Evolutionary conservation across 371 early-diverging fungal species (phyloP).

Genomic region (Homolaphlyctis polyrhiza): DNA sequence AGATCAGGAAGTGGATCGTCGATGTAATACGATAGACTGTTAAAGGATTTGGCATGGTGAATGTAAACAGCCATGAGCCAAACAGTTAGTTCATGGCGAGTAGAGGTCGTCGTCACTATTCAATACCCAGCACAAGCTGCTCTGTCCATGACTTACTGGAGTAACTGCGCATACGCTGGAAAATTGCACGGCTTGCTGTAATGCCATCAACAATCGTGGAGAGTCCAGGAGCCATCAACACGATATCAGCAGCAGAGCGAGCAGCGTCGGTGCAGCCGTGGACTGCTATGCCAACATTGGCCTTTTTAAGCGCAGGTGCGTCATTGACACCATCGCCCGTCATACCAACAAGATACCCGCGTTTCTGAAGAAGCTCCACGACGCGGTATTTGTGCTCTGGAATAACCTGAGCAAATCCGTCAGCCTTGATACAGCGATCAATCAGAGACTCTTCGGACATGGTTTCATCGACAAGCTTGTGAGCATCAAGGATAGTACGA

Average conservation of each 20-base stretch:
- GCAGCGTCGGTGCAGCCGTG: slow-evolving; percentile 92
- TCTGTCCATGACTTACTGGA: slow-evolving; percentile 29
- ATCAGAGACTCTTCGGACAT: slow-evolving; percentile 19
- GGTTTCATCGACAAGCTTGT: slow-evolving; percentile 21
- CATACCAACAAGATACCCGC: slow-evolving; percentile 78
- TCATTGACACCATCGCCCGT: slow-evolving; percentile 87
- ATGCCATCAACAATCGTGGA: slow-evolving; percentile 86
- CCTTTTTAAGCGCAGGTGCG: slow-evolving; percentile 79
- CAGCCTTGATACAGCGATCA: slow-evolving; percentile 36
- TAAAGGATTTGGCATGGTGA: too few relatives aligned
- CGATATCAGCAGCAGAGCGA: slow-evolving; percentile 92
- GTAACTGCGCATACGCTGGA: slow-evolving; percentile 91
- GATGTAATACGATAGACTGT: slow-evolving; percentile 89
- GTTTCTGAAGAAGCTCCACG: slow-evolving; percentile 64
- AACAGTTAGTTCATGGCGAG: background rate
- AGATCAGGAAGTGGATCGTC: slow-evolving; percentile 86
- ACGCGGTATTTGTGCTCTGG: slow-evolving; percentile 75
- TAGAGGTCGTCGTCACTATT: background rate
- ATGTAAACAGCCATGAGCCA: slow-evolving; percentile 34
- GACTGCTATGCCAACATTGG: slow-evolving; percentile 84
- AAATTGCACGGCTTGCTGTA: slow-evolving; percentile 75
- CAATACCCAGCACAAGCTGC: background rate
- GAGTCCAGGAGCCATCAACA: slow-evolving; percentile 80
- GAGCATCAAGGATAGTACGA: slow-evolving; percentile 31
- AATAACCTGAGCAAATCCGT: slow-evolving; percentile 88